Evolutionary conservation across 1,139 yeast genomes (phyloP), one percentile per base, ranked within the genome.

Genomic region (Debaryomyces nepalensis): DNA sequence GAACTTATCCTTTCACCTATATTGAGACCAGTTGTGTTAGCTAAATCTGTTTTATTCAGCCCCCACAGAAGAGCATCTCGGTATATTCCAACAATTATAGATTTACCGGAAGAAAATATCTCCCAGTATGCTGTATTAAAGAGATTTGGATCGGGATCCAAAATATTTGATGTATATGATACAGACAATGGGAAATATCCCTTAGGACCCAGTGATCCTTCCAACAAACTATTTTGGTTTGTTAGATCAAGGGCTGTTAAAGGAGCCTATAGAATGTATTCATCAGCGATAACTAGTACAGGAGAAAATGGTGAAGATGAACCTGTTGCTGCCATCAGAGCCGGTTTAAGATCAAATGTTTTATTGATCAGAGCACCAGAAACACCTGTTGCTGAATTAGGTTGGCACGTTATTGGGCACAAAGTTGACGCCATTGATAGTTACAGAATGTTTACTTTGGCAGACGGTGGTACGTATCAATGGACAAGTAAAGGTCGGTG

Each of bases 401-500:
- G 87, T n/a, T 77, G 84, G 83, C 85, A 81, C 55, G 66, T 77
- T 24, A 70, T 82, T 33, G 71, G 72, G 44, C 86, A 81, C 53
- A 63, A 76, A 38, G 83, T 79, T n/a, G 87, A 81, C 57, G 84
- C 84, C 3, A 67, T 72, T 33, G 87, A 81, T 51, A 68, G 76
- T 45, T 82, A 81, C 55, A 66, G 86, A 49, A 64, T 77, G 68
- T 81, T 82, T 55, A 73, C 75, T 36, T 66, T 82, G 44, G 73
- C 81, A 3, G 82, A 81, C 53, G 86, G 86, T 4, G 54, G 58
- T 39, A 77, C 78, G 2, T 82, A 79, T 52, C 87, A 82, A 53
- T 82, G 87, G 87, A 79, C 87, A 2, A 73, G 75, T 31, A 67
- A 70, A 44, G 86, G 84, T 8, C 77, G 70, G 48, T 78, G 70